Percentiles rank a stretch among this genome's conserved stretches.
Evolutionary conservation across 148 eudicot species (phyloP).

Genomic region (Camellia lanceoleosa): DNA sequence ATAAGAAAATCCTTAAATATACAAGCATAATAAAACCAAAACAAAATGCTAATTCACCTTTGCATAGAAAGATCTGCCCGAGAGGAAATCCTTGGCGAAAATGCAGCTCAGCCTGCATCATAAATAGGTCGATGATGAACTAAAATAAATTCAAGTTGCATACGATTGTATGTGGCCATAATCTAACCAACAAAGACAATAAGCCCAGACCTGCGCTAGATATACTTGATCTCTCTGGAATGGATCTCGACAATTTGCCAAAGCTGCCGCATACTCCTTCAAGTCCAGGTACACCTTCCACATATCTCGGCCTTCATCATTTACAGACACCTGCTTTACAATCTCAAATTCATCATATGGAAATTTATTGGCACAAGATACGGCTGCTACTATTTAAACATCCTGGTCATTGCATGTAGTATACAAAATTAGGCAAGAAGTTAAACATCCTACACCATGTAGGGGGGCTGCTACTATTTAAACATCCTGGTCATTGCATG

Average conservation of each 20-base stretch:
- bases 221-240: no score
- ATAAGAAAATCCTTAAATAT: not conserved
- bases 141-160: slow-evolving; percentile 12
- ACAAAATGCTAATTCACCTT: slow-evolving; percentile 42
- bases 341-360: no score
- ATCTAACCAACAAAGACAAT: not conserved
- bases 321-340: no score
- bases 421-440: not conserved
- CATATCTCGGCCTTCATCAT: no score
- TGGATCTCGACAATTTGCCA: no score
- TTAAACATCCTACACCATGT: not conserved
- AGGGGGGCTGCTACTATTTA: no score
- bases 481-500: no score
- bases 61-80: slow-evolving; percentile 95
- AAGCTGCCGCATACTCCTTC: no score
- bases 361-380: no score
- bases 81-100: slow-evolving; percentile 80
- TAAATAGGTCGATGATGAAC: slow-evolving; percentile 15
- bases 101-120: slow-evolving; percentile 95
- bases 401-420: not conserved
- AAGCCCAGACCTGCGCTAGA: not conserved
- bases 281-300: no score
- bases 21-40: not conserved
- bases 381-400: no score
- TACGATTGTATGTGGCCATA: not conserved